Conservation (phyloP, 192 early-diverging fungal species). For the Geranomyces variabilis region DNA sequence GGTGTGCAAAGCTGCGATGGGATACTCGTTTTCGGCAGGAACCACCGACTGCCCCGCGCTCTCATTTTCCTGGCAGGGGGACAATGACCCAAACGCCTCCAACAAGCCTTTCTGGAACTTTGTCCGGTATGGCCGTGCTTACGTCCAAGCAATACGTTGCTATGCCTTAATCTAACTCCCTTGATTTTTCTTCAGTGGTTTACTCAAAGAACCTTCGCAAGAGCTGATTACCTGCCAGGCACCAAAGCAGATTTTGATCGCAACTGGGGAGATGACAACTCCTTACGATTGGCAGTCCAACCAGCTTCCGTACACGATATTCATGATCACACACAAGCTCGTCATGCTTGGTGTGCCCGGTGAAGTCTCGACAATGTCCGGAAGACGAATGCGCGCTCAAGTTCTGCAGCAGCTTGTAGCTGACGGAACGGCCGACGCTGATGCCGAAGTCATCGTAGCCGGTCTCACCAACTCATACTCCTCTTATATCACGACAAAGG, state of each 20-base stretch:
- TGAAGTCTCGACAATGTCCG: conserved; percentile 70
- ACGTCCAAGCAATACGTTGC: no score
- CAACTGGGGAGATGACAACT: conserved; percentile 56
- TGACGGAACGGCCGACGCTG: conserved; percentile 44
- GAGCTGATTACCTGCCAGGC: conserved; percentile 52
- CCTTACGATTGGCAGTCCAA: conserved; percentile 57
- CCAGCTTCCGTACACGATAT: conserved; percentile 57
- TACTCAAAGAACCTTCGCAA: conserved; percentile 30
- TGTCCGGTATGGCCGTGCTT: conserved; percentile 8
- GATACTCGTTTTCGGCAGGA: conserved; percentile 57
- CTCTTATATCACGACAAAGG: conserved; percentile 57
- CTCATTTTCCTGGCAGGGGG: conserved; percentile 31
- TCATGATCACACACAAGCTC: conserved; percentile 44
- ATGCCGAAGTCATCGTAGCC: conserved; percentile 49
- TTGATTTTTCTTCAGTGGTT: background rate
- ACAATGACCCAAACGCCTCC: conserved; percentile 33
- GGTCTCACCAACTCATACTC: conserved; percentile 62
- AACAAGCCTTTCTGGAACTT: conserved; percentile 43
- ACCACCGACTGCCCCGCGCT: conserved; percentile 51
- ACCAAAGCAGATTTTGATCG: conserved; percentile 60
- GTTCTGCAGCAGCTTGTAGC: conserved; percentile 41
- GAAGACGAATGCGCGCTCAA: conserved; percentile 47
- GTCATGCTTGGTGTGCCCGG: conserved; percentile 57
- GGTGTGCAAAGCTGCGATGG: conserved; percentile 47
- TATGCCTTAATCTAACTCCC: no score